phyloP scores from a whole-genome alignment of 2,329 filamentous ascomycete species.

The Penicillium sp. region DNA sequence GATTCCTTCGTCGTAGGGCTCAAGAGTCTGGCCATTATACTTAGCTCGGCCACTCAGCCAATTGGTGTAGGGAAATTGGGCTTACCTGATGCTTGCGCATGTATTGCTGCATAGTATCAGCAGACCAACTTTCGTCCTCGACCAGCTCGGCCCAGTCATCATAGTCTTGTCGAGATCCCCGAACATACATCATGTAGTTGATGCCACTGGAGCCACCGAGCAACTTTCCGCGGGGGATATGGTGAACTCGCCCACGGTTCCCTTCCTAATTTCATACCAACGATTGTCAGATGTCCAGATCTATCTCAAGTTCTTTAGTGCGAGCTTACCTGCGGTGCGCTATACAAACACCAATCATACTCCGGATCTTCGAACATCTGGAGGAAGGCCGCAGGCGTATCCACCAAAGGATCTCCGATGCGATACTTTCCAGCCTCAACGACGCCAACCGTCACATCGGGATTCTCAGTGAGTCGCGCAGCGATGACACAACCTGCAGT shows the following conservation, averaged over 20 bases:
- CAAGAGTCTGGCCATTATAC: slow-evolving; percentile 29
- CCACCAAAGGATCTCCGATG: slow-evolving; percentile 34
- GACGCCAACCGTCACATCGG: slow-evolving; percentile 47
- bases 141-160: slow-evolving; percentile 39
- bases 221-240: slow-evolving; percentile 37
- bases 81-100: slow-evolving; percentile 30
- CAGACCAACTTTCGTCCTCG: slow-evolving; percentile 36
- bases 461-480: slow-evolving; percentile 48
- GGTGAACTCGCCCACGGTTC: slow-evolving; percentile 24
- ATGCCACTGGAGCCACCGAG: slow-evolving; percentile 42
- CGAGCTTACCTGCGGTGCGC: slow-evolving; percentile 30
- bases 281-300: not conserved
- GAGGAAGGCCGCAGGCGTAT: slow-evolving; percentile 30
- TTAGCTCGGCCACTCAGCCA: not conserved
- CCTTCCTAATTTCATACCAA: slow-evolving; percentile 23
- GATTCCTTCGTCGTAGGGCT: slow-evolving; percentile 29
- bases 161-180: slow-evolving; percentile 35
- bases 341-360: slow-evolving; percentile 43
- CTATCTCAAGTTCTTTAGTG: not conserved
- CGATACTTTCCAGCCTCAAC: slow-evolving; percentile 50
- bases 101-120: slow-evolving; percentile 25
- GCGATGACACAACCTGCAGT: slow-evolving; percentile 55
- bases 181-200: slow-evolving; percentile 51
- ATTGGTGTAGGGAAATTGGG: not conserved
- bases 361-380: slow-evolving; percentile 35